Conservation (phyloP, 2,329 filamentous ascomycete genomes). For the Emergomyces orientalis region DNA sequence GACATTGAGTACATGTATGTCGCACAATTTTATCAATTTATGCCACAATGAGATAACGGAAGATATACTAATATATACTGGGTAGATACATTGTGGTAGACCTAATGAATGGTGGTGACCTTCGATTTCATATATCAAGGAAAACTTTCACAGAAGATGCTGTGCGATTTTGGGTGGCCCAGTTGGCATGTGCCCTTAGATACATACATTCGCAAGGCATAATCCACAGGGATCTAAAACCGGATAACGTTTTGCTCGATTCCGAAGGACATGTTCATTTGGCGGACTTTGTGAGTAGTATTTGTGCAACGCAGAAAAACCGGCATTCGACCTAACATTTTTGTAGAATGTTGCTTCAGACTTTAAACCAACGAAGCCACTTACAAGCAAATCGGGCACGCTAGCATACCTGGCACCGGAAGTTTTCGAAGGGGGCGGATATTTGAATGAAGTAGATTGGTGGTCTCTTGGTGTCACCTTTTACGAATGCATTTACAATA, state of each 20-base stretch:
- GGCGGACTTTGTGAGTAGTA: slow-evolving; percentile 74
- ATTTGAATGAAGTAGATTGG: slow-evolving; percentile 88
- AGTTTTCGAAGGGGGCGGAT: slow-evolving; percentile 84
- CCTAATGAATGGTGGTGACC: slow-evolving; percentile 92
- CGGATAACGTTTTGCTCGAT: slow-evolving; percentile 82
- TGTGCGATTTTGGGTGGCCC: slow-evolving; percentile 92
- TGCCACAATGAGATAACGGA: not conserved
- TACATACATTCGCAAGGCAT: slow-evolving; percentile 82
- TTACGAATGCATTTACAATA: slow-evolving; percentile 99
- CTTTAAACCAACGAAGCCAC: slow-evolving; percentile 66
- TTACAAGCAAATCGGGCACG: slow-evolving; percentile 95
- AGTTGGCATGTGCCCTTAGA: slow-evolving; percentile 80
- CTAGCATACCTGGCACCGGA: slow-evolving; percentile 92
- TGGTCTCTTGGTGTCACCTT: slow-evolving; percentile 98
- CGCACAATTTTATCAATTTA: slow-evolving; percentile 6
- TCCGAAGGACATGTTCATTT: slow-evolving; percentile 90
- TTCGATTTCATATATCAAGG: slow-evolving; percentile 94
- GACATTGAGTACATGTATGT: slow-evolving; percentile 96
- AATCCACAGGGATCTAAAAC: slow-evolving; percentile 84
- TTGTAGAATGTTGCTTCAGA: slow-evolving; percentile 89
- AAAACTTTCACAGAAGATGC: slow-evolving; percentile 98
- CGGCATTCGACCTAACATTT: slow-evolving; percentile 13
- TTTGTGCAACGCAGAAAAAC: not conserved
- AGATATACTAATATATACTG: slow-evolving; percentile 19
- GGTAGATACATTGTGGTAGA: slow-evolving; percentile 83